These are phyloP conservation scores for Spergularia azorica DNA, from an alignment of 179 eudicot genomes.

Conservation along the genomic window DNA sequence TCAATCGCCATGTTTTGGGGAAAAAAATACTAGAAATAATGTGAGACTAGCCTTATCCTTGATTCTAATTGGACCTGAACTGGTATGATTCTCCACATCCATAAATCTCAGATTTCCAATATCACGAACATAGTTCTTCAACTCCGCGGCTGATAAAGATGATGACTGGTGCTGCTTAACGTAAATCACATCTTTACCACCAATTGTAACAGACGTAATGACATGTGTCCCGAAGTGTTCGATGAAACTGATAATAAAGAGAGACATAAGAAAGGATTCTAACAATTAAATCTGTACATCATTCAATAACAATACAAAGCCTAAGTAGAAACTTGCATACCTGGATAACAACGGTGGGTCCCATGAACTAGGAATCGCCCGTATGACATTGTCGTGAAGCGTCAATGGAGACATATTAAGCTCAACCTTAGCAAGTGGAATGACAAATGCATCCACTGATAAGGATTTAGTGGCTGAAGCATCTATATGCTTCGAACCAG, in stretches of 20 bases:
- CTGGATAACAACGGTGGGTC: slow-evolving; percentile 86
- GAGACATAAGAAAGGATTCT: background rate
- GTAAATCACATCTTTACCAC: slow-evolving; percentile 88
- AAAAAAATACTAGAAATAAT: slow-evolving; percentile 23
- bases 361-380: slow-evolving; percentile 76
- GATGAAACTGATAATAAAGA: slow-evolving; percentile 56
- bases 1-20: background rate
- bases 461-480: slow-evolving; percentile 76
- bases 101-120: slow-evolving; percentile 82
- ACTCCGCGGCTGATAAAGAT: slow-evolving; percentile 62
- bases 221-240: slow-evolving; percentile 90
- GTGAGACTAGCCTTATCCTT: slow-evolving; percentile 74
- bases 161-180: slow-evolving; percentile 82
- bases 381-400: slow-evolving; percentile 63
- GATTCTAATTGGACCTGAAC: slow-evolving; percentile 75
- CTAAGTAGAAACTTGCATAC: slow-evolving; percentile 38
- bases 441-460: slow-evolving; percentile 63
- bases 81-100: slow-evolving; percentile 51
- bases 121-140: slow-evolving; percentile 82
- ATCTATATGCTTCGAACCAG: slow-evolving; percentile 75
- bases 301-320: slow-evolving; percentile 5
- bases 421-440: slow-evolving; percentile 70
- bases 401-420: slow-evolving; percentile 47
- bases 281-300: background rate
- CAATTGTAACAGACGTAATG: slow-evolving; percentile 81